phyloP scores from a whole-genome alignment of 2,329 filamentous ascomycete genomes.

The Pestalotiopsis sp. region DNA sequence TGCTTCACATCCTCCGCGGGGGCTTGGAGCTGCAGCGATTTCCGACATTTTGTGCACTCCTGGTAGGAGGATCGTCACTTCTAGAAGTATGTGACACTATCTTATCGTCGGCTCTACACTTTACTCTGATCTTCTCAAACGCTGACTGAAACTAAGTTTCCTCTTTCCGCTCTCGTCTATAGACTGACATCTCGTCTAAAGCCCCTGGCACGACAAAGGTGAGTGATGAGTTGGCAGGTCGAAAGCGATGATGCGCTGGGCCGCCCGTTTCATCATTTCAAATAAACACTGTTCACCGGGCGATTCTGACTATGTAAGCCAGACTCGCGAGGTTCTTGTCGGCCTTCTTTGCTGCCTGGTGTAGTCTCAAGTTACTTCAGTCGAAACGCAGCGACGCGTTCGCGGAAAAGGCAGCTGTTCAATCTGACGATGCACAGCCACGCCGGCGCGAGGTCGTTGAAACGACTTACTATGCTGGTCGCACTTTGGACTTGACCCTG shows the following conservation, averaged over 20 bases:
- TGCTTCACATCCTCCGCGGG: constrained; percentile 46
- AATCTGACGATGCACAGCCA: constrained; percentile 26
- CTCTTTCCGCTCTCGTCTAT: constrained; percentile 9
- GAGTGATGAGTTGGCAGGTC: constrained; percentile 33
- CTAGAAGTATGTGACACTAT: constrained; percentile 51
- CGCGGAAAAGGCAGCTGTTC: constrained; percentile 38
- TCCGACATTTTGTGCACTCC: constrained; percentile 62
- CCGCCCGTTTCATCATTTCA: constrained; percentile 6
- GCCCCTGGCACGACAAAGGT: constrained; percentile 33
- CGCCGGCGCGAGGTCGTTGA: constrained; percentile 17
- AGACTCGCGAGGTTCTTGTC: constrained; percentile 61
- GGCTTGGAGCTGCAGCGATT: constrained; percentile 60
- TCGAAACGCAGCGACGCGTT: constrained; percentile 51
- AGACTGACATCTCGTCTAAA: constrained; percentile 8
- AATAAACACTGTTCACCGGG: not conserved
- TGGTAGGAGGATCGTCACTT: constrained; percentile 63
- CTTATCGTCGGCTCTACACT: not conserved
- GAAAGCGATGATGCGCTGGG: not conserved
- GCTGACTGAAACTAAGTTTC: constrained; percentile 7
- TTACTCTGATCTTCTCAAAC: constrained; percentile 4
- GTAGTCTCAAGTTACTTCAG: constrained; percentile 60
- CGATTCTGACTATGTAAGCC: not conserved
- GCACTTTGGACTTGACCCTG: constrained; percentile 81
- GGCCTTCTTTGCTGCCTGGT: constrained; percentile 60
- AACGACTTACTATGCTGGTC: constrained; percentile 55